phyloP scores from a whole-genome alignment of 2,329 filamentous ascomycete species.

The Fusarium sp. region DNA sequence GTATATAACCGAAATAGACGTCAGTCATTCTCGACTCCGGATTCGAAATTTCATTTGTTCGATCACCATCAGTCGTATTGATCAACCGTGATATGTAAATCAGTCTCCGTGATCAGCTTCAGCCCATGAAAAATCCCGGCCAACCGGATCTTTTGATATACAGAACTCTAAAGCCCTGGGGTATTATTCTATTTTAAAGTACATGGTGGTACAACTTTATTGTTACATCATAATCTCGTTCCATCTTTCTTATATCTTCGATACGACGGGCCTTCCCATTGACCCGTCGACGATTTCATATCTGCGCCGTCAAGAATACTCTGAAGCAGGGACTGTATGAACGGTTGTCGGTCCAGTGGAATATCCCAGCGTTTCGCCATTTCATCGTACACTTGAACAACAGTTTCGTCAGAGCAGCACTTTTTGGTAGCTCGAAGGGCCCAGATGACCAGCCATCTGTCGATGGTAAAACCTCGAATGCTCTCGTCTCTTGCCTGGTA shows the following conservation, averaged over 20 bases:
- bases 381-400: conserved; percentile 67
- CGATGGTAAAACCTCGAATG: conserved; percentile 63
- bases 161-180: conserved; percentile 35
- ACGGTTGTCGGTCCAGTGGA: conserved; percentile 56
- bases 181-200: conserved; percentile 44
- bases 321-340: conserved; percentile 62
- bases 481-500: conserved; percentile 65
- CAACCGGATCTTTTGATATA: conserved; percentile 16
- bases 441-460: conserved; percentile 72
- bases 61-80: neutral
- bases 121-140: neutral
- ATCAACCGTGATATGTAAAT: conserved; percentile 11
- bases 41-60: conserved; percentile 46
- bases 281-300: conserved; percentile 47
- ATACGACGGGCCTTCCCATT: conserved; percentile 43
- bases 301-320: conserved; percentile 55
- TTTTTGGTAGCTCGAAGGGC: conserved; percentile 73
- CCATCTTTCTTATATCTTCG: conserved; percentile 48
- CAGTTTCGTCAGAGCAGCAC: conserved; percentile 64
- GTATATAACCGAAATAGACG: conserved; percentile 54
- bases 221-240: conserved; percentile 48
- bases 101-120: neutral
- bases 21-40: conserved; percentile 47
- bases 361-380: conserved; percentile 63
- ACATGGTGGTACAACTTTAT: conserved; percentile 45